Evolutionary conservation across 441 rosid species (phyloP), one percentile per base, ranked within the genome.

Genomic region (Erodium texanum): DNA sequence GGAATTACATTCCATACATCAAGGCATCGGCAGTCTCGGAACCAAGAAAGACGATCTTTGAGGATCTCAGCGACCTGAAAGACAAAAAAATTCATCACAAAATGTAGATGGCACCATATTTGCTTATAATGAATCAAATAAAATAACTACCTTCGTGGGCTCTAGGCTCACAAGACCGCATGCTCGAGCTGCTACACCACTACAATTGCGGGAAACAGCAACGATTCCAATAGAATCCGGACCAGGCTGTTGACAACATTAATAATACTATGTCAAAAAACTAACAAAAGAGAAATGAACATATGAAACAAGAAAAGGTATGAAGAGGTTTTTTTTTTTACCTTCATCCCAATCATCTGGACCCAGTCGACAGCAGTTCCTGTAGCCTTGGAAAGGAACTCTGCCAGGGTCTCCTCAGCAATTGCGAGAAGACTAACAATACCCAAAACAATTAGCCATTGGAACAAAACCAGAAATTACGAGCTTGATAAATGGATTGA

Each of bases 291-390:
- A n/a, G n/a, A 3, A 29, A 29, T 29, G 34, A 3, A 29, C 6
- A 29, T 29, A 29, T 29, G 6, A 29, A 29, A 29, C 34, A 41
- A 41, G 1, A 41, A 41, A 41, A 0, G 10, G 6, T 11, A 41
- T 2, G 1, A 41, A 10, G 14, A n/a, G n/a, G n/a, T n/a, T n/a
- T n/a, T n/a, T n/a, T n/a, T 41, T 41, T 9, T 9, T 41, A 95
- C 99, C 99, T 95, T 95, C 99, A 95, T 95, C 96, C 98, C 98
- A 85, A 96, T 95, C 99, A 95, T 90, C 88, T 95, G 98, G 88
- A 95, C 97, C 99, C 99, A 95, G 84, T 95, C 98, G 73, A 95
- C 97, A 90, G 96, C 97, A 85, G 99, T 92, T 92, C 99, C 98
- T 67, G 98, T 95, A 89, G 99, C 99, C 97, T 95, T 95, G 73